These are phyloP conservation scores for Russula sp. DNA, from an alignment of 768 basidiomycete genomes.

Conservation along the genomic window DNA sequence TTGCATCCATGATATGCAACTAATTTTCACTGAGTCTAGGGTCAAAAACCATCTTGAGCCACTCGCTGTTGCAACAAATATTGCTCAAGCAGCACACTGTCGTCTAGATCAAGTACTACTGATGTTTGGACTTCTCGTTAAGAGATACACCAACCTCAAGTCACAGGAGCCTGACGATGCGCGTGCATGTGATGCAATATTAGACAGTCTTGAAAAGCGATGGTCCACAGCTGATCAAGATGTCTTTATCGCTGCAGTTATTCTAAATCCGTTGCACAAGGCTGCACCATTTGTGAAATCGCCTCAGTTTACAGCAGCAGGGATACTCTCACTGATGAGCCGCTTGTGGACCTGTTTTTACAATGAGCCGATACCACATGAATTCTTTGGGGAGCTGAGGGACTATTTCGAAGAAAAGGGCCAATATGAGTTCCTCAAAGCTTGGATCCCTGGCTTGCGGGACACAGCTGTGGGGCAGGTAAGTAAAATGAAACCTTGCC, in stretches of 20 bases:
- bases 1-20: neutral
- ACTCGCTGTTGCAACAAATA: neutral
- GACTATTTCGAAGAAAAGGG: too few species aligned
- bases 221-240: neutral
- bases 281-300: too few species aligned
- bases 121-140: neutral
- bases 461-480: too few species aligned
- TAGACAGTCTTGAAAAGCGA: neutral
- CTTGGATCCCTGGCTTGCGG: too few species aligned
- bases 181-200: neutral
- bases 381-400: too few species aligned
- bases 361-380: too few species aligned
- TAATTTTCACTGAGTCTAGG: neutral
- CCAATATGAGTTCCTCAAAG: too few species aligned
- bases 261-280: neutral
- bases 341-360: too few species aligned
- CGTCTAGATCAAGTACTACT: neutral
- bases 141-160: neutral
- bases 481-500: too few species aligned
- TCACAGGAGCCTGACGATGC: neutral
- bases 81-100: neutral
- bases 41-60: neutral
- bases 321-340: neutral
- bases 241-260: neutral
- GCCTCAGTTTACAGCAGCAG: neutral